Percentiles rank a stretch among this genome's conserved stretches.
Evolutionary conservation across 164 flowering plant species (phyloP).

Genomic region (Vitis cinerea): DNA sequence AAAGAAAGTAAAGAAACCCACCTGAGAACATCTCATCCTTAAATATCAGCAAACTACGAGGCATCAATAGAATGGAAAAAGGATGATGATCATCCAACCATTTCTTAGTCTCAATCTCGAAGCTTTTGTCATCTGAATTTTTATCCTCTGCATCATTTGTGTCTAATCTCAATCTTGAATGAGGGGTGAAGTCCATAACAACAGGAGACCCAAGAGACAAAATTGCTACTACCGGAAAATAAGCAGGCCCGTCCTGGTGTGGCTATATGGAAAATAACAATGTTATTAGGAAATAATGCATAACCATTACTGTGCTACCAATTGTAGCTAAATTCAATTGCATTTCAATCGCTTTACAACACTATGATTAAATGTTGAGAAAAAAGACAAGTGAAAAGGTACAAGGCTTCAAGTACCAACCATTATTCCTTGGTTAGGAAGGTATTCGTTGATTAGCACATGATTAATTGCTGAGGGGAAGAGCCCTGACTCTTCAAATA

Average conservation of each 20-base stretch:
- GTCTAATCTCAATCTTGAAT: slow-evolving; percentile 39
- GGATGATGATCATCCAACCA: slow-evolving; percentile 31
- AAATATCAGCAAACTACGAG: slow-evolving; percentile 85
- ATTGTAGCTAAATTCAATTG: neutral
- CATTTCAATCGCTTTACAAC: neutral
- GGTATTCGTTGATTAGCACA: slow-evolving; percentile 94
- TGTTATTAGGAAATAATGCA: neutral
- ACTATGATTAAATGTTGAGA: neutral
- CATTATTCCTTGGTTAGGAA: slow-evolving; percentile 94
- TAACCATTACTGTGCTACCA: neutral
- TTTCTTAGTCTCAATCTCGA: slow-evolving; percentile 9
- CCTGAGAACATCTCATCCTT: slow-evolving; percentile 87
- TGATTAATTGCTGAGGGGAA: slow-evolving; percentile 87
- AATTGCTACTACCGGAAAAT: slow-evolving; percentile 89
- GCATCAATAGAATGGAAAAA: slow-evolving; percentile 73
- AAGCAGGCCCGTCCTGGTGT: slow-evolving; percentile 97
- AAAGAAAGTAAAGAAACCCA: slow-evolving; percentile 6
- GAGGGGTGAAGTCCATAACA: slow-evolving; percentile 88
- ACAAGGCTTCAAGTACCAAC: slow-evolving; percentile 31
- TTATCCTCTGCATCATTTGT: slow-evolving; percentile 8
- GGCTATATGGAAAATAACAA: slow-evolving; percentile 44
- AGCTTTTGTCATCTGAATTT: slow-evolving; percentile 14
- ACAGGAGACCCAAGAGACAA: slow-evolving; percentile 86
- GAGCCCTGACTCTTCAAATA: slow-evolving; percentile 55
- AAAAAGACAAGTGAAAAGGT: neutral